Base-by-base conservation (phyloP, 352 stramenopile species). In the Phytophthora boehmeriae region DNA sequence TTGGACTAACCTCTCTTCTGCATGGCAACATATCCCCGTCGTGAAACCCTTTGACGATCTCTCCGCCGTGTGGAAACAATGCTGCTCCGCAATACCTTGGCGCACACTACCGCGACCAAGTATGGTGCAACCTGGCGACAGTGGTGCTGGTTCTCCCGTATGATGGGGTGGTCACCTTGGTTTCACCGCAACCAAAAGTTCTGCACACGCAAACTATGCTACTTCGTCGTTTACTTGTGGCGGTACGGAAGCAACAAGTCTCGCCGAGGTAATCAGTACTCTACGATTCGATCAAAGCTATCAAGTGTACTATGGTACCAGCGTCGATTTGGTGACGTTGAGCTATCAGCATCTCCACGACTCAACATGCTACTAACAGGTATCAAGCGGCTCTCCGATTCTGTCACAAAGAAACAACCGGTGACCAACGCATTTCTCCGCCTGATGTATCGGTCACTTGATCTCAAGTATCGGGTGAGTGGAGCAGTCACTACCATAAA, bases 131-230 rank as follows among this genome's bases (percentile, higher is more conserved):
- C 52, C 17, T 68, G 60, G 60, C 8, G 4, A 0, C 60, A 68
- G 38, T 68, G 60, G 60, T 41, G 41, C 9, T 13, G 4, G 13
- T 68, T 63, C 38, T 6, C 51, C 2, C 1, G 11, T 30, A 17
- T 23, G 5, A 67, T 67, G 59, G 35, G 25, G 0, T 67, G 59
- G 45, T 67, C 59, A 8, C 44, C 22, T 38, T 61, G 59, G 44
- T 27, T 67, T 20, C 36, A n/a, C 5, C 36, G 14, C 36, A 8
- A 8, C 14, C 10, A 44, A n/a, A 8, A 16, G 5, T 44, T 16
- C 6, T 20, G 36, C 36, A n/a, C 36, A 5, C 10, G 19, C 11
- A 44, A 44, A 20, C 10, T 44, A n/a, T n/a, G 36, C 10, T 6
- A 44, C 14, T 44, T 68, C 23, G 51, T 20, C 0, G 25, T 62